These are phyloP conservation scores for Nothophaeocryptopus gaeumannii DNA, from an alignment of 2,329 filamentous ascomycete species.

Conservation along the genomic window DNA sequence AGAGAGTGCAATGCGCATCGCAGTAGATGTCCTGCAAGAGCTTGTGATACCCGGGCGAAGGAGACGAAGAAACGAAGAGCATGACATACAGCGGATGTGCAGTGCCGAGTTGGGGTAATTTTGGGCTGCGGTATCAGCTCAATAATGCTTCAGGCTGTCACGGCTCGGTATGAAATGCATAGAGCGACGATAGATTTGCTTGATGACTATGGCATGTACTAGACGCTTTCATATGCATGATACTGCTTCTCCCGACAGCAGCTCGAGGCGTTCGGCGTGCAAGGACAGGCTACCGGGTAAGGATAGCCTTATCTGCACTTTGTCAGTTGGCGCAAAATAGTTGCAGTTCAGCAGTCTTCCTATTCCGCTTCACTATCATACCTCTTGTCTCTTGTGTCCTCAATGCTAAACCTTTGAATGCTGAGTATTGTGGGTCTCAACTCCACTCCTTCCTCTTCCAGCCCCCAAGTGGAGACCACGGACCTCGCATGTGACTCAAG, in stretches of 20 bases:
- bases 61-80: too few relatives aligned
- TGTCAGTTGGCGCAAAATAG: neutral
- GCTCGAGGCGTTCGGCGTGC: constrained; percentile 15
- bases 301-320: constrained; percentile 3
- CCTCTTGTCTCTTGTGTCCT: too few relatives aligned
- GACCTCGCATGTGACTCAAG: constrained; percentile 5
- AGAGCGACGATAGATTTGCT: constrained; percentile 3
- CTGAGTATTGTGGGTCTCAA: too few relatives aligned
- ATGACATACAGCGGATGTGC: too few relatives aligned
- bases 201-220: constrained; percentile 6
- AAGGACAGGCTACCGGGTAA: neutral
- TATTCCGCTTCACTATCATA: too few relatives aligned
- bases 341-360: too few relatives aligned
- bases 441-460: too few relatives aligned
- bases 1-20: constrained; percentile 82
- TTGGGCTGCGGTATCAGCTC: too few relatives aligned
- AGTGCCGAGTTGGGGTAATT: too few relatives aligned
- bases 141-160: too few relatives aligned
- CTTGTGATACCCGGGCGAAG: constrained; percentile 9
- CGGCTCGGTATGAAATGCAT: neutral
- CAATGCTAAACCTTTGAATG: too few relatives aligned
- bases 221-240: constrained; percentile 7
- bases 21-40: constrained; percentile 59
- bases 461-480: neutral
- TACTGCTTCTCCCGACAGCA: constrained; percentile 2